Percentiles rank a stretch among this genome's conserved stretches.
Conservation (phyloP, 2,329 filamentous ascomycete species). For the Xylaria sp. region DNA sequence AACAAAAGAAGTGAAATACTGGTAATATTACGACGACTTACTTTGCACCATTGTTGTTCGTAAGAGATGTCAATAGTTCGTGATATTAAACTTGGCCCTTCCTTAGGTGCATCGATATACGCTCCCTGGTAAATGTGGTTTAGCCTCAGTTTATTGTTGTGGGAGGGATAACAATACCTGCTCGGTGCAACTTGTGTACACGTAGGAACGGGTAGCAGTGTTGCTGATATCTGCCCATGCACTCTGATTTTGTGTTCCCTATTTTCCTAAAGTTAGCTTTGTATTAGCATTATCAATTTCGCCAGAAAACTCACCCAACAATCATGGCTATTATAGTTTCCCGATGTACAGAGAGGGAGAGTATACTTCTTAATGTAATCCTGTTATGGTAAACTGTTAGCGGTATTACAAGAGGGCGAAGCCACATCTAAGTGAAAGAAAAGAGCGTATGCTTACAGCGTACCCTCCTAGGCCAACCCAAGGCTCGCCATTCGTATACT, state of each 20-base stretch:
- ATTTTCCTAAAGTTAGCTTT: slow-evolving; percentile 8
- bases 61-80: slow-evolving; percentile 60
- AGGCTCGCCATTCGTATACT: slow-evolving; percentile 60
- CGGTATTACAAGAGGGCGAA: neutral
- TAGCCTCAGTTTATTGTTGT: slow-evolving; percentile 1
- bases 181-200: slow-evolving; percentile 63
- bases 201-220: slow-evolving; percentile 56
- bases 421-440: neutral
- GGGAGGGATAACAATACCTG: slow-evolving; percentile 41
- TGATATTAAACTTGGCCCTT: slow-evolving; percentile 59
- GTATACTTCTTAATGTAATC: slow-evolving; percentile 61
- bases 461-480: slow-evolving; percentile 65
- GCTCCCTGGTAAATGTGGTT: slow-evolving; percentile 49
- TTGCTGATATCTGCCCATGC: slow-evolving; percentile 59
- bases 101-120: slow-evolving; percentile 59
- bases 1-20: neutral
- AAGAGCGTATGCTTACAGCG: slow-evolving; percentile 45
- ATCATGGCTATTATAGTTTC: slow-evolving; percentile 53
- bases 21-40: slow-evolving; percentile 5
- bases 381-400: slow-evolving; percentile 26
- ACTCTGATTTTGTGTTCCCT: slow-evolving; percentile 52
- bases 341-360: slow-evolving; percentile 56
- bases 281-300: neutral
- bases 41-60: slow-evolving; percentile 64
- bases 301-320: slow-evolving; percentile 56